A percentile compares a stretch with the other conserved stretches of the same genome.
These are phyloP conservation scores for Globisporangium cylindrosporum DNA, from an alignment of 352 stramenopile species.

Conservation along the genomic window DNA sequence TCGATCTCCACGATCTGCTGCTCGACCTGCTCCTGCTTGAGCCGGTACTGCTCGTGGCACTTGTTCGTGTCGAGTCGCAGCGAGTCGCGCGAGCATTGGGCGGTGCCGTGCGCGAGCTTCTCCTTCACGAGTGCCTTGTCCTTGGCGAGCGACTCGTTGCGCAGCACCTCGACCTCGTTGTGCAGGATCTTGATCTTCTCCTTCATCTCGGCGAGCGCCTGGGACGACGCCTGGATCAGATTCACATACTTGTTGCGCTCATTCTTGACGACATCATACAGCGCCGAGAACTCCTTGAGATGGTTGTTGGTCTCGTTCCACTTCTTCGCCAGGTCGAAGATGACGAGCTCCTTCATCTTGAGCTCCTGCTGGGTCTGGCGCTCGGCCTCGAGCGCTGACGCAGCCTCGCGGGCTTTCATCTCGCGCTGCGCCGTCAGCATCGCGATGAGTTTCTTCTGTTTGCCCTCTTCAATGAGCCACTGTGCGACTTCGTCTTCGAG, in stretches of 20 bases:
- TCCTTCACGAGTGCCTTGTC: conserved; percentile 93
- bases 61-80: conserved; percentile 91
- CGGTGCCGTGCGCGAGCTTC: conserved; percentile 75
- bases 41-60: conserved; percentile 82
- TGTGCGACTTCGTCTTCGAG: conserved; percentile 83
- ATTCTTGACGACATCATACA: conserved; percentile 96
- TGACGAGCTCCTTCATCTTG: conserved; percentile 92
- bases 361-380: conserved; percentile 87
- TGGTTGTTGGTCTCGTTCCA: conserved; percentile 93
- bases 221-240: conserved; percentile 88
- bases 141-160: conserved; percentile 91
- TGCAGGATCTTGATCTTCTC: conserved; percentile 96
- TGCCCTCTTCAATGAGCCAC: conserved; percentile 86
- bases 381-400: conserved; percentile 70
- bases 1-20: conserved; percentile 96
- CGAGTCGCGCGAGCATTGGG: conserved; percentile 87
- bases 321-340: conserved; percentile 93
- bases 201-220: conserved; percentile 94
- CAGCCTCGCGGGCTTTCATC: conserved; percentile 87
- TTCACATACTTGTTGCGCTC: conserved; percentile 97
- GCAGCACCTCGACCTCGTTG: conserved; percentile 93
- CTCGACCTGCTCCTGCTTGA: conserved; percentile 91
- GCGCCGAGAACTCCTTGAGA: conserved; percentile 89
- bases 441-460: conserved; percentile 86
- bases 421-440: conserved; percentile 90